Conservation (phyloP, 495 filamentous ascomycete genomes). For the Lepidopterella palustris region DNA sequence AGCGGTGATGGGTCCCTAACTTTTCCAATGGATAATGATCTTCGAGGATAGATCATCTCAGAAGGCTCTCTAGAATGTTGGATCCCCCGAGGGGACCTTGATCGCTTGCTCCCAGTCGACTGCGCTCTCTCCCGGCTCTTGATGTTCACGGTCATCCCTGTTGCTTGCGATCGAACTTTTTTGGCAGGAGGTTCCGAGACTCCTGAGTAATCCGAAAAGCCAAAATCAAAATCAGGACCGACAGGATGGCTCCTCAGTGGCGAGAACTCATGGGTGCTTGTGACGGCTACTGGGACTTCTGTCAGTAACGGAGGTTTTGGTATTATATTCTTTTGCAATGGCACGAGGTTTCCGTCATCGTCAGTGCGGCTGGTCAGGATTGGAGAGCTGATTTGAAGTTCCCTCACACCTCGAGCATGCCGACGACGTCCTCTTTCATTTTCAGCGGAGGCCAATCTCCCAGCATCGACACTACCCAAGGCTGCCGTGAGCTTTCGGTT, state of each 20-base stretch:
- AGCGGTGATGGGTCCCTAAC: conserved; percentile 3
- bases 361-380: conserved; percentile 15
- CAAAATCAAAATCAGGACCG: conserved; percentile 13
- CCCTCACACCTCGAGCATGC: conserved; percentile 1
- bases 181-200: not conserved
- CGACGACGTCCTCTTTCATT: not conserved
- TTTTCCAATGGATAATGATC: not conserved
- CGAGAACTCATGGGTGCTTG: conserved; percentile 8
- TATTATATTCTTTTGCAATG: conserved; percentile 6
- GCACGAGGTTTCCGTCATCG: conserved; percentile 16
- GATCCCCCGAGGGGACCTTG: not conserved
- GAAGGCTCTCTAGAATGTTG: not conserved
- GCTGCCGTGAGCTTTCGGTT: conserved; percentile 9
- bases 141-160: not conserved
- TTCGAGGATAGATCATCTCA: not conserved
- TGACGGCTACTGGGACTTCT: not conserved
- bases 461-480: not conserved
- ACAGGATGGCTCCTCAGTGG: conserved; percentile 23
- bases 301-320: not conserved
- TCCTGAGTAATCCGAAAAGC: not conserved
- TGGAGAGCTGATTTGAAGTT: conserved; percentile 23
- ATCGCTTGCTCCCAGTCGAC: not conserved
- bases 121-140: not conserved
- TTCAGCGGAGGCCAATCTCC: conserved; percentile 6
- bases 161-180: not conserved